Evolutionary conservation across 371 early-diverging fungal genomes (phyloP).

Genomic region (Entomophthora muscae): DNA sequence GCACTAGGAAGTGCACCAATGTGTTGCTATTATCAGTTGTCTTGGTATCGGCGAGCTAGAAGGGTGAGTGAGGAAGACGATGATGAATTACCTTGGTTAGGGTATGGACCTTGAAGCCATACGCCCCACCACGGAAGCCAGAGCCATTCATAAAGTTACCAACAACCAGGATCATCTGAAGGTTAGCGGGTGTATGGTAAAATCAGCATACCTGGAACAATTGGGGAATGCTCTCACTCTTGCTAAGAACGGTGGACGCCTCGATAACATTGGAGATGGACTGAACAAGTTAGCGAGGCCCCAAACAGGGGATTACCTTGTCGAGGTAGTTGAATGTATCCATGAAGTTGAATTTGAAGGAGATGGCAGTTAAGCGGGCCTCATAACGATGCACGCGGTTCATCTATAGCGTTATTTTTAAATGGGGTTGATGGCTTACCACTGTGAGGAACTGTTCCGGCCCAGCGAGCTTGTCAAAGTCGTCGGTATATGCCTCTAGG

Average conservation of each 20-base stretch:
- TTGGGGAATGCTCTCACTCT: slow-evolving; percentile 27
- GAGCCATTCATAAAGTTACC: slow-evolving; percentile 88
- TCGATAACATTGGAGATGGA: slow-evolving; percentile 18
- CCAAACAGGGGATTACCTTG: slow-evolving; percentile 19
- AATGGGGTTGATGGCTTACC: too few species aligned
- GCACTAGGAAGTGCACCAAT: slow-evolving; percentile 60
- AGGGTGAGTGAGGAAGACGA: neutral
- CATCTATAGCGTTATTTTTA: slow-evolving; percentile 23
- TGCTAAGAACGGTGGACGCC: slow-evolving; percentile 30
- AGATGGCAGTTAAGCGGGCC: slow-evolving; percentile 51
- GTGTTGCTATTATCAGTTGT: slow-evolving; percentile 49
- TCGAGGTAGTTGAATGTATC: slow-evolving; percentile 51
- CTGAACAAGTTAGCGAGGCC: neutral
- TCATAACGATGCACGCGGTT: slow-evolving; percentile 67
- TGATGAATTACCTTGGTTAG: slow-evolving; percentile 46
- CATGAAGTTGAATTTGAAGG: slow-evolving; percentile 54
- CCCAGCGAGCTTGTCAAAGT: slow-evolving; percentile 5
- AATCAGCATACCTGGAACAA: slow-evolving; percentile 33
- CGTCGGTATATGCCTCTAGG: neutral
- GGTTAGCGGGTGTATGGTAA: neutral
- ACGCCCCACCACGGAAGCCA: slow-evolving; percentile 73
- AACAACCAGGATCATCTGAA: slow-evolving; percentile 57
- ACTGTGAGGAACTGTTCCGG: slow-evolving; percentile 72
- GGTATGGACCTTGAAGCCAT: slow-evolving; percentile 74
- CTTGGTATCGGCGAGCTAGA: slow-evolving; percentile 65